Evolutionary conservation across 1,284 basidiomycete genomes (phyloP).

Genomic region (Rhodotorula sp.): DNA sequence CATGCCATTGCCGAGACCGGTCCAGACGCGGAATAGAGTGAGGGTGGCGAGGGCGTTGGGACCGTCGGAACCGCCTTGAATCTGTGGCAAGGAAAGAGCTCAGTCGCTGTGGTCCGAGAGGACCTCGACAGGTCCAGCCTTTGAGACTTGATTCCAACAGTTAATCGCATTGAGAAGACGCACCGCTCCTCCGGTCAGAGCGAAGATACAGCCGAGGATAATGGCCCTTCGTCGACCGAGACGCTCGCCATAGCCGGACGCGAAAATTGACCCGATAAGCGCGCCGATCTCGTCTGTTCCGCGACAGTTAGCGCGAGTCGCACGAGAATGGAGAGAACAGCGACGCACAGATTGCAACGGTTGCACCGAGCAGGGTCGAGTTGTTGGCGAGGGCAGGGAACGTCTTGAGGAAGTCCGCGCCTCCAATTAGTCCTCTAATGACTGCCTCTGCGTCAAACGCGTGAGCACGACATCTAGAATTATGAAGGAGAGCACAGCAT

Average conservation of each 20-base stretch:
- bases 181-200: conserved; percentile 10
- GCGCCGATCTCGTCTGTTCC: conserved; percentile 10
- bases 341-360: conserved; percentile 6
- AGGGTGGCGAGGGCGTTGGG: conserved; percentile 12
- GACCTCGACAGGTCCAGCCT: too few species aligned
- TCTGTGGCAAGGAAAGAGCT: neutral
- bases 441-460: neutral
- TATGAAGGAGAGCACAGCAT: neutral
- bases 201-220: conserved; percentile 9
- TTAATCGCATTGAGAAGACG: neutral
- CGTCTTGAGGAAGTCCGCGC: neutral
- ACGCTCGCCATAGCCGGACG: conserved; percentile 4
- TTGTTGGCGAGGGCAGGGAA: conserved; percentile 1
- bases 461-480: neutral
- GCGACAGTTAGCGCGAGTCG: neutral
- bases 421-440: neutral
- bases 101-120: neutral
- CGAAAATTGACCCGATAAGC: neutral
- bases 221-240: conserved; percentile 8
- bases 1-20: conserved; percentile 8
- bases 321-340: neutral
- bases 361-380: conserved; percentile 13
- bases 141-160: neutral
- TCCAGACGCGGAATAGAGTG: conserved; percentile 17
- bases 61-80: conserved; percentile 6